Percentiles rank a stretch among this genome's conserved stretches.
phyloP scores from a whole-genome alignment of 2,329 filamentous ascomycete species.

The Lachnellula subtilissima region DNA sequence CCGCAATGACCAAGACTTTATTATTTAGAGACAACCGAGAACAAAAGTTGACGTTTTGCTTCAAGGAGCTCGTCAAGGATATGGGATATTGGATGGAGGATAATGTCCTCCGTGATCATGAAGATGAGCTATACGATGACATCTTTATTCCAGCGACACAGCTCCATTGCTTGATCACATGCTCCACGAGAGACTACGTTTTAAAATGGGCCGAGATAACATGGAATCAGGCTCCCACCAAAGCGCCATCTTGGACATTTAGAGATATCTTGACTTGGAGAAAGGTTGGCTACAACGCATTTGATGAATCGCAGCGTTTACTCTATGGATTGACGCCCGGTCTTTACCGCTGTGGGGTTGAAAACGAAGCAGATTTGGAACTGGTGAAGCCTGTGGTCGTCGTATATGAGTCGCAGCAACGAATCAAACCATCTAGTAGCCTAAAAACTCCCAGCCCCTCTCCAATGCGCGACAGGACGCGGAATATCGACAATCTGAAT shows the following conservation, averaged over 20 bases:
- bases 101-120: background rate
- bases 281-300: background rate
- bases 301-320: background rate
- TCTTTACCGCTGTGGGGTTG: too few species aligned
- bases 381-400: too few species aligned
- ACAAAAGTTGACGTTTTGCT: background rate
- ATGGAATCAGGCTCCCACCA: background rate
- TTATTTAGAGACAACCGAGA: background rate
- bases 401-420: too few species aligned
- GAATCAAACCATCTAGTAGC: too few species aligned
- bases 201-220: background rate
- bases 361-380: too few species aligned
- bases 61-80: background rate
- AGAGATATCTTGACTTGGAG: background rate
- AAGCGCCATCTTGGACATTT: background rate
- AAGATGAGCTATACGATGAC: background rate
- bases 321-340: too few species aligned
- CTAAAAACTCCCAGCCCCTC: too few species aligned
- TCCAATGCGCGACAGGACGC: too few species aligned
- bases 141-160: background rate
- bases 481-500: too few species aligned
- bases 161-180: background rate
- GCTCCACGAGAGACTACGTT: background rate
- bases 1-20: background rate
- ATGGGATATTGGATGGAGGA: background rate